phyloP scores from a whole-genome alignment of 768 basidiomycete genomes.

The Amanita inopinata region DNA sequence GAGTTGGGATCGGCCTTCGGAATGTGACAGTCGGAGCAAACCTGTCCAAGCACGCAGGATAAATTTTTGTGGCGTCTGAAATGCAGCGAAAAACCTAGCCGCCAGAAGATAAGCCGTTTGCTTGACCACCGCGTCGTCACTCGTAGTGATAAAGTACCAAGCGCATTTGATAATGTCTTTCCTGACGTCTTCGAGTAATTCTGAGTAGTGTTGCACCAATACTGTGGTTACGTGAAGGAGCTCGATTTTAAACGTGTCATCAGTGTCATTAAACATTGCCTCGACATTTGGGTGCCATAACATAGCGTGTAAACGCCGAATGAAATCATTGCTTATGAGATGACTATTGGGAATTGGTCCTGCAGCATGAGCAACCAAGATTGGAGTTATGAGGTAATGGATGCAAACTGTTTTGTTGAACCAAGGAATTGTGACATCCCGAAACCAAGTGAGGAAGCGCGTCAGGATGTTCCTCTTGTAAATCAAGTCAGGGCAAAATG shows the following conservation, averaged over 20 bases:
- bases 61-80: slow-evolving; percentile 86
- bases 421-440: slow-evolving; percentile 50
- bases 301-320: slow-evolving; percentile 56
- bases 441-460: slow-evolving; percentile 83
- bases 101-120: slow-evolving; percentile 87
- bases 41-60: slow-evolving; percentile 86
- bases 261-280: slow-evolving; percentile 43
- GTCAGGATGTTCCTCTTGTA: slow-evolving; percentile 78
- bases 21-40: slow-evolving; percentile 64
- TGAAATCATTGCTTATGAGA: slow-evolving; percentile 63
- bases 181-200: slow-evolving; percentile 70
- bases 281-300: slow-evolving; percentile 79
- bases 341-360: slow-evolving; percentile 41
- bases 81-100: slow-evolving; percentile 85
- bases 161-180: slow-evolving; percentile 93
- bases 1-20: slow-evolving; percentile 67
- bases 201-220: slow-evolving; percentile 75
- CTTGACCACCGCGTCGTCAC: slow-evolving; percentile 85
- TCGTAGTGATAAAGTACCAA: slow-evolving; percentile 73
- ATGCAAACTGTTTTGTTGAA: slow-evolving; percentile 72
- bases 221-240: slow-evolving; percentile 82
- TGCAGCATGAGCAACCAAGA: slow-evolving; percentile 66
- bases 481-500: slow-evolving; percentile 53
- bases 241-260: slow-evolving; percentile 88
- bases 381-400: slow-evolving; percentile 82